Base-by-base conservation (phyloP, 306 rosid genomes). In the Calophaca sinica region DNA sequence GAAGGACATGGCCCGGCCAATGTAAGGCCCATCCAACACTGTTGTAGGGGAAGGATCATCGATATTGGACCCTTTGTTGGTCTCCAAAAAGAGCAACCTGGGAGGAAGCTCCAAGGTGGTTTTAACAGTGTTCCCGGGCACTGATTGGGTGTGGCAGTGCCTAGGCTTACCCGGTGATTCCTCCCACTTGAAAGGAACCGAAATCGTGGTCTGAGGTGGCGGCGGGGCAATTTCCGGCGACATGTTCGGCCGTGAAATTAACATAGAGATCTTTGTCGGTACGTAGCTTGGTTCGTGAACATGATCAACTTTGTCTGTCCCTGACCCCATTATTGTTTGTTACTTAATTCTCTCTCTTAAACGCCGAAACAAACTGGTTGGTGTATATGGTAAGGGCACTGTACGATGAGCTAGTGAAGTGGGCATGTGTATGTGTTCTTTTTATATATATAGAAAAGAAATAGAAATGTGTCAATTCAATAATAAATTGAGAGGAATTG, bases 161-260 rank as follows among this genome's bases (percentile, higher is more conserved):
- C 92, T 72, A 2, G 97, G 97, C 76, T 89, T 94, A 5, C 99
- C 99, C 9, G 99, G 99, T 7, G 89, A 96, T 72, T 92, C 99
- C 73, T 94, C 99, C 99, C 99, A 94, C 79, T 79, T 80, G 76
- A 94, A 94, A 0, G 99, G 96, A 52, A 94, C 75, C 0, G 99
- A 88, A 15, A 86, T 89, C n/a, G 64, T 44, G 2, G 80, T 81
- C 36, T 72, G 74, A 12, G 32, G 84, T 6, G 93, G 93, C 0
- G 96, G 93, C 0, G 85, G 81, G 0, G 65, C 28, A 64, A 51
- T 46, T 41, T 82, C 96, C 6, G 86, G 54, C 2, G 79, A 82
- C 54, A 72, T 81, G 77, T 5, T 76, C 0, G 83, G 89, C 12
- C 85, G 84, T 2, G 89, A 87, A 70, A 41, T 77, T 14, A 79